phyloP scores from a whole-genome alignment of 1,284 basidiomycete genomes.

The Coniferiporia sulphurascens region DNA sequence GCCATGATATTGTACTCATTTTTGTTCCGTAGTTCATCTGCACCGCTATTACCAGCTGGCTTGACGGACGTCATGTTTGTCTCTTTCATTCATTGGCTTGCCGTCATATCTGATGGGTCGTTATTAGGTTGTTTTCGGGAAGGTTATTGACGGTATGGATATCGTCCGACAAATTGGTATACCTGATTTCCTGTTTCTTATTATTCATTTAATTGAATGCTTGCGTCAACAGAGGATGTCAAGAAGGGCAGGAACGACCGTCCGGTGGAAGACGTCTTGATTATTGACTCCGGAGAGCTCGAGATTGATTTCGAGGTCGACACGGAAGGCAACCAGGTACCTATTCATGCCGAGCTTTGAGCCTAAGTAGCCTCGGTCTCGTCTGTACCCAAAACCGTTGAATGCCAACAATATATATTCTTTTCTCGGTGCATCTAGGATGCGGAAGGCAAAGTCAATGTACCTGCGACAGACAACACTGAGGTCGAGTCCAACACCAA shows the following conservation, averaged over 20 bases:
- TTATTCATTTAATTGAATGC: conserved; percentile 18
- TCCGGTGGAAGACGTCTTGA: conserved; percentile 69
- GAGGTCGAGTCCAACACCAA: not conserved
- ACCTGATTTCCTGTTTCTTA: conserved; percentile 20
- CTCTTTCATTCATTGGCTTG: conserved; percentile 18
- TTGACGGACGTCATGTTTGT: conserved; percentile 66
- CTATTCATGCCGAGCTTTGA: conserved; percentile 87
- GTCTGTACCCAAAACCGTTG: conserved; percentile 28
- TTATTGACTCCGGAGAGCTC: conserved; percentile 80
- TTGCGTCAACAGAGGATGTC: conserved; percentile 57
- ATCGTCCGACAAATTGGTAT: conserved; percentile 70
- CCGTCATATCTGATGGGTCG: conserved; percentile 11
- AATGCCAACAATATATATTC: conserved; percentile 47
- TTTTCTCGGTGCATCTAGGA: conserved; percentile 28
- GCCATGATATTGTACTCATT: conserved; percentile 9
- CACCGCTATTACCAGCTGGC: conserved; percentile 73
- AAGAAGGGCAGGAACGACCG: conserved; percentile 64
- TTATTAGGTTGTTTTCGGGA: conserved; percentile 82
- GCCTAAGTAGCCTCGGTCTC: conserved; percentile 35
- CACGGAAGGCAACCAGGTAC: conserved; percentile 80
- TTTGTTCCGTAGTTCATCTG: conserved; percentile 64
- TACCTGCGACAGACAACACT: not conserved
- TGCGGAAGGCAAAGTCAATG: not conserved
- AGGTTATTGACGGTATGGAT: conserved; percentile 88
- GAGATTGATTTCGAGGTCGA: conserved; percentile 56